phyloP scores from a whole-genome alignment of 2,329 filamentous ascomycete genomes.

The Calonectria pseudoreteaudii region DNA sequence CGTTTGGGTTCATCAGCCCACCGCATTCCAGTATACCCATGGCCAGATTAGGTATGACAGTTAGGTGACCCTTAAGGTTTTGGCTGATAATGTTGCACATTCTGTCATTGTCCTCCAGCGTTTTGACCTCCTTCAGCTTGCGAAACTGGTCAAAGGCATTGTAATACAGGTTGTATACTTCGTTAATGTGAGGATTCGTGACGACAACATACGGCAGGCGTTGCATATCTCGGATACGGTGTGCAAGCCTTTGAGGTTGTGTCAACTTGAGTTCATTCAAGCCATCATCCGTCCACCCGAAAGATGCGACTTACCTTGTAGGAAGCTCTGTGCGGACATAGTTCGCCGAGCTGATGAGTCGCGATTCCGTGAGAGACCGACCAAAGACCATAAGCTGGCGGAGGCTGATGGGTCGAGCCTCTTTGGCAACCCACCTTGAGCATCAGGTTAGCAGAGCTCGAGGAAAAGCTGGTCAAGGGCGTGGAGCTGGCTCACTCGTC shows the following conservation, averaged over 20 bases:
- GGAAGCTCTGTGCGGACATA: conserved; percentile 97
- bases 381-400: conserved; percentile 98
- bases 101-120: conserved; percentile 87
- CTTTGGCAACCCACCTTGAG: conserved; percentile 88
- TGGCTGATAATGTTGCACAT: conserved; percentile 85
- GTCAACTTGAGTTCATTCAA: conserved; percentile 19
- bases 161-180: conserved; percentile 98
- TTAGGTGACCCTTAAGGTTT: conserved; percentile 87
- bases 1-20: conserved; percentile 81
- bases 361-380: conserved; percentile 87
- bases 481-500: conserved; percentile 66
- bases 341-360: conserved; percentile 94
- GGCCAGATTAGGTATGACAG: conserved; percentile 92
- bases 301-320: conserved; percentile 57
- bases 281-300: not conserved
- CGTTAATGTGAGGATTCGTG: conserved; percentile 92
- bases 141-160: conserved; percentile 94
- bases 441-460: conserved; percentile 32
- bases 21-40: conserved; percentile 95
- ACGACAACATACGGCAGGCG: conserved; percentile 95
- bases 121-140: conserved; percentile 84
- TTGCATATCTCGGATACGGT: conserved; percentile 97
- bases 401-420: conserved; percentile 94
- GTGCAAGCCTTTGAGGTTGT: conserved; percentile 74
- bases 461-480: conserved; percentile 9